A percentile compares a stretch with the other conserved stretches of the same genome.
Conservation (phyloP, 2,329 filamentous ascomycete genomes). For the Fusarium sp. region DNA sequence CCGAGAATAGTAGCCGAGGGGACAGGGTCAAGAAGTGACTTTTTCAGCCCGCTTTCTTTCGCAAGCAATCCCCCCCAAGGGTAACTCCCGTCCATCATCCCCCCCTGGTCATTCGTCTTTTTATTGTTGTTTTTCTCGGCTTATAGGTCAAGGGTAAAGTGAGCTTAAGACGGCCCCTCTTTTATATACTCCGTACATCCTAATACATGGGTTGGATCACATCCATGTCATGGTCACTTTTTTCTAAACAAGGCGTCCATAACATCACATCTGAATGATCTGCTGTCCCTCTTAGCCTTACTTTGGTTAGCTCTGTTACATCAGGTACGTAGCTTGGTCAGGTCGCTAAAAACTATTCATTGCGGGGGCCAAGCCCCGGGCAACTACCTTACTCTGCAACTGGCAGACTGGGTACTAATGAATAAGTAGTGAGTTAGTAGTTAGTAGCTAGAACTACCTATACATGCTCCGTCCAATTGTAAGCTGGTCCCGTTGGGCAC, state of each 20-base stretch:
- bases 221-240: conserved; percentile 25
- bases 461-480: background rate
- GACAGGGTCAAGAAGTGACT: background rate
- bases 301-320: conserved; percentile 9
- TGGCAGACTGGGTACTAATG: too few relatives aligned
- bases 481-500: conserved; percentile 36
- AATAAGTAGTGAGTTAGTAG: too few relatives aligned
- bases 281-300: conserved; percentile 33
- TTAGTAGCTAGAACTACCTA: too few relatives aligned
- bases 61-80: conserved; percentile 42
- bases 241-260: conserved; percentile 16
- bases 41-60: conserved; percentile 31
- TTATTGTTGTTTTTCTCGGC: conserved; percentile 7
- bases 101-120: conserved; percentile 9
- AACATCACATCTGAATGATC: conserved; percentile 27
- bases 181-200: conserved; percentile 12
- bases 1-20: background rate
- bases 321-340: background rate
- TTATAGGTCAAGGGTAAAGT: background rate
- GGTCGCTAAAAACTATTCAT: background rate
- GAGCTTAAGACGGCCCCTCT: conserved; percentile 12
- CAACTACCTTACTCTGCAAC: too few relatives aligned
- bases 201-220: background rate
- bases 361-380: conserved; percentile 12
- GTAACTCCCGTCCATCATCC: conserved; percentile 23